Evolutionary conservation across 2,329 filamentous ascomycete species (phyloP).

Genomic region (Colletotrichum cuscutae): DNA sequence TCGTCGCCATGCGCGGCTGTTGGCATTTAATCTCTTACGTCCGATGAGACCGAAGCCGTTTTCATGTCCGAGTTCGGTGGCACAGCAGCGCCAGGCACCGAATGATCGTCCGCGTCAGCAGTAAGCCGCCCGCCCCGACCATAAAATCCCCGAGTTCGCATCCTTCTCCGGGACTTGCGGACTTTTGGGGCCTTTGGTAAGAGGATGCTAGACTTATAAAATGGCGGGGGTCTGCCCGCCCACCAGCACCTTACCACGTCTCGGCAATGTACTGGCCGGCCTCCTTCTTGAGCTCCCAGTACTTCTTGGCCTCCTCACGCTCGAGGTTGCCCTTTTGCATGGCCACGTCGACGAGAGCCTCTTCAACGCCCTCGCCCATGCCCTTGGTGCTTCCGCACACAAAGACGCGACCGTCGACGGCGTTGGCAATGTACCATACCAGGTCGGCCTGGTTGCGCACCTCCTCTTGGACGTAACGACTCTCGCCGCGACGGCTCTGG

Average conservation of each 20-base stretch:
- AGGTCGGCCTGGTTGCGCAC: conserved; percentile 90
- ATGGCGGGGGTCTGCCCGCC: not conserved
- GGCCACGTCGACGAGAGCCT: conserved; percentile 86
- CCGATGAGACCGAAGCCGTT: conserved; percentile 20
- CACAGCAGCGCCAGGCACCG: conserved; percentile 1
- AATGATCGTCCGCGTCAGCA: conserved; percentile 22
- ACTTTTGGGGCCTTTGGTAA: not conserved
- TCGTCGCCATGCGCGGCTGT: conserved; percentile 3
- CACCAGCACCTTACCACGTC: conserved; percentile 62
- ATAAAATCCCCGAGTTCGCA: conserved; percentile 6
- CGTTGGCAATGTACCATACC: conserved; percentile 98
- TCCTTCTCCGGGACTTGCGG: not conserved
- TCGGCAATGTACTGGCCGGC: conserved; percentile 95
- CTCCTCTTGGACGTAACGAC: conserved; percentile 96
- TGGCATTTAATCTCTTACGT: conserved; percentile 11
- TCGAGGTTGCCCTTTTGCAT: conserved; percentile 93
- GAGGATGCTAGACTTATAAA: not conserved
- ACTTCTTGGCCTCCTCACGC: conserved; percentile 82
- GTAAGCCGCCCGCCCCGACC: not conserved
- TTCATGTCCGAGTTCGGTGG: conserved; percentile 16
- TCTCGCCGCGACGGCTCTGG: conserved; percentile 79
- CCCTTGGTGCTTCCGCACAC: conserved; percentile 95
- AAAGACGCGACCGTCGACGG: conserved; percentile 94
- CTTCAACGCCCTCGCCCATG: conserved; percentile 97
- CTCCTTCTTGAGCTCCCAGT: conserved; percentile 92